Conservation (phyloP, 2,329 filamentous ascomycete genomes). For the Aspergillus puulaauensis region DNA sequence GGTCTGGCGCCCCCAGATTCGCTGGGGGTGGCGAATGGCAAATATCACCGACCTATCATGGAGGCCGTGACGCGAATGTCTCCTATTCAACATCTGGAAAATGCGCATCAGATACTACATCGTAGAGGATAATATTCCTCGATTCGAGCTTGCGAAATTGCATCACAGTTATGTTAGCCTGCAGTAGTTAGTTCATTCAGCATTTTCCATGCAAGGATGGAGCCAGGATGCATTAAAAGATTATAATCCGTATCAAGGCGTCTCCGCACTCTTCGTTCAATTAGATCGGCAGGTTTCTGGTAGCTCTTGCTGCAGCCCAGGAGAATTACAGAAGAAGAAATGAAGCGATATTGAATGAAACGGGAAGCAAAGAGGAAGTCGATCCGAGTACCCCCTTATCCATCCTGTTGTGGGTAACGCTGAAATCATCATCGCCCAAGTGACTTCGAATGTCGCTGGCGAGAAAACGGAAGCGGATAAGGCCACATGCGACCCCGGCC, state of each 20-base stretch:
- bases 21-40: constrained; percentile 4
- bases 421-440: neutral
- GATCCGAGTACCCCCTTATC: neutral
- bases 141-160: neutral
- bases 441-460: neutral
- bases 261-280: neutral
- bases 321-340: neutral
- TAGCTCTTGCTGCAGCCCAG: neutral
- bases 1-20: neutral
- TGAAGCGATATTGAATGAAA: neutral
- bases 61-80: neutral
- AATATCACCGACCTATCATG: neutral
- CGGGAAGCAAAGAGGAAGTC: neutral
- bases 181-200: neutral
- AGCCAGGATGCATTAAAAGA: too few species aligned
- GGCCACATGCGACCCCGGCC: neutral
- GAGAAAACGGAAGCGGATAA: neutral
- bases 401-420: neutral
- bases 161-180: constrained; percentile 3
- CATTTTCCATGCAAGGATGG: neutral
- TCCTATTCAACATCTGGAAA: constrained; percentile 1
- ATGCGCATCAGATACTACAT: neutral
- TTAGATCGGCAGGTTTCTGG: neutral
- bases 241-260: neutral
- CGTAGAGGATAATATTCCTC: neutral